These are phyloP conservation scores for Scleroderma citrinum DNA, from an alignment of 768 basidiomycete species.

Conservation along the genomic window DNA sequence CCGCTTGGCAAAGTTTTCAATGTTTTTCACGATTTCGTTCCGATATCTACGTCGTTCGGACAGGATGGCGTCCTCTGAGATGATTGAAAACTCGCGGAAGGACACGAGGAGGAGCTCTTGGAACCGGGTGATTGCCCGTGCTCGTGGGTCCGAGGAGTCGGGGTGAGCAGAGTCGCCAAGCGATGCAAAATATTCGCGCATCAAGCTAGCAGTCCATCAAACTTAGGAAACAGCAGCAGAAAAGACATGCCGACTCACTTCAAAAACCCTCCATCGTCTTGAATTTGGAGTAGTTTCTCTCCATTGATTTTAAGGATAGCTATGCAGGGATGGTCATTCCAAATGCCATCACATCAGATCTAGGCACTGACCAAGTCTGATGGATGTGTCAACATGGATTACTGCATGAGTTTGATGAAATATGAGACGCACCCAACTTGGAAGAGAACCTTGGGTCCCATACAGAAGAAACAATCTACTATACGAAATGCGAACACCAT, in stretches of 20 bases:
- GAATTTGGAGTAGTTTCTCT: constrained; percentile 82
- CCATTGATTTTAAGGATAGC: constrained; percentile 98
- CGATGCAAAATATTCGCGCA: constrained; percentile 92
- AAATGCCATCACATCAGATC: neutral
- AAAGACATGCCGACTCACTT: constrained; percentile 46
- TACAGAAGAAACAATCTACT: constrained; percentile 96
- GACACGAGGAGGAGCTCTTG: constrained; percentile 95
- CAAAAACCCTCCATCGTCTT: constrained; percentile 96
- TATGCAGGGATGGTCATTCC: constrained; percentile 25
- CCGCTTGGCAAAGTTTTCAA: constrained; percentile 92
- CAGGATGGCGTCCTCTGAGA: constrained; percentile 91
- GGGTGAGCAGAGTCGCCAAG: constrained; percentile 95
- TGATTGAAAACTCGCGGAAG: constrained; percentile 95
- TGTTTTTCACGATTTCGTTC: constrained; percentile 83
- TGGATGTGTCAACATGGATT: no score
- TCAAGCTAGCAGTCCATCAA: constrained; percentile 48
- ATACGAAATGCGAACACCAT: constrained; percentile 98
- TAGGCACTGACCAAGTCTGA: neutral
- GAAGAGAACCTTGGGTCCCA: constrained; percentile 98
- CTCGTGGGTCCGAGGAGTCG: constrained; percentile 76
- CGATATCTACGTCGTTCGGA: constrained; percentile 82
- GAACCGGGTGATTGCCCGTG: constrained; percentile 93
- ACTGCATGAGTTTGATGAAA: no score
- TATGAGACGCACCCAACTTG: constrained; percentile 76
- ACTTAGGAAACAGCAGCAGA: neutral